These are phyloP conservation scores for Candida qinlingensis DNA, from an alignment of 805 yeast genomes.

Conservation along the genomic window DNA sequence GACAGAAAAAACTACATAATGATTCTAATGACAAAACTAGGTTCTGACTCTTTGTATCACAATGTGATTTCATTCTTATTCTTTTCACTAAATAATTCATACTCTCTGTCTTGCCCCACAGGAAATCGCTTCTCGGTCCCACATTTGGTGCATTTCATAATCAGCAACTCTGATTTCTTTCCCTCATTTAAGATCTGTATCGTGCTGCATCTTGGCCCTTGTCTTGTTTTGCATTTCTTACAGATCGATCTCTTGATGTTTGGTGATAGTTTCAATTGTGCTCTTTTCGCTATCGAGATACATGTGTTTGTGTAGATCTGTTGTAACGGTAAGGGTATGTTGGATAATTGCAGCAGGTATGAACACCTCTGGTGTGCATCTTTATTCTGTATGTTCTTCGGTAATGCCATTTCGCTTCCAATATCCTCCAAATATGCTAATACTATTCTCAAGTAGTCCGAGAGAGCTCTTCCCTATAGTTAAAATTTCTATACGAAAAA, in stretches of 20 bases:
- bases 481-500: no score
- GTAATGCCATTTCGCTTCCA: background rate
- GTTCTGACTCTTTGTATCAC: background rate
- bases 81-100: conserved; percentile 41
- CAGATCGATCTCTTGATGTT: conserved; percentile 63
- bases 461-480: no score
- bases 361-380: conserved; percentile 3
- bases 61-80: background rate
- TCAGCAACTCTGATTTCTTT: conserved; percentile 42
- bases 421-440: no score
- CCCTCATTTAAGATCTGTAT: conserved; percentile 39
- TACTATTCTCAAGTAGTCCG: no score
- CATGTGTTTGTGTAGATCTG: background rate
- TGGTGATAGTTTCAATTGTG: conserved; percentile 34
- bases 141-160: conserved; percentile 46
- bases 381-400: background rate
- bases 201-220: conserved; percentile 42
- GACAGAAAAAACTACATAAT: background rate
- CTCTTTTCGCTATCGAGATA: conserved; percentile 39
- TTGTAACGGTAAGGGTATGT: background rate
- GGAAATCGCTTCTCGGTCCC: conserved; percentile 52
- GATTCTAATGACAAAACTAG: background rate
- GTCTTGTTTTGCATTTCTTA: conserved; percentile 53
- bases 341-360: conserved; percentile 4
- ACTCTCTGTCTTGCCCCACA: conserved; percentile 49